phyloP scores from a whole-genome alignment of 192 early-diverging fungal species.

The Podila clonocystis region DNA sequence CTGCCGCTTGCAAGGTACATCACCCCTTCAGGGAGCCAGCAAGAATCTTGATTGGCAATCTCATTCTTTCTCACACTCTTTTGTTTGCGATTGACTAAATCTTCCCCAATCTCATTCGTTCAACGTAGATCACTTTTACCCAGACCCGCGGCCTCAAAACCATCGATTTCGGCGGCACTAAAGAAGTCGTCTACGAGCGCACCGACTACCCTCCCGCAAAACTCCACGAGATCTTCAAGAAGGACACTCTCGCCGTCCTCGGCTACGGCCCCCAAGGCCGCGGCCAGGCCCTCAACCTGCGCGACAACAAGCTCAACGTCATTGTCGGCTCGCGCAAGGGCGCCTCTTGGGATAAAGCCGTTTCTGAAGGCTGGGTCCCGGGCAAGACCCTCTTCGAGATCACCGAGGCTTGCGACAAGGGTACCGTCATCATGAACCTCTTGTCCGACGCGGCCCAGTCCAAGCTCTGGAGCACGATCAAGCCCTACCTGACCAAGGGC shows the following conservation, averaged over 20 bases:
- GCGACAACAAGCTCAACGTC: constrained; percentile 97
- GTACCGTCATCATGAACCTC: constrained; percentile 93
- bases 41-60: no score
- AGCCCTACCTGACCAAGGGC: constrained; percentile 90
- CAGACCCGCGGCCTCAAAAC: constrained; percentile 89
- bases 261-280: constrained; percentile 97
- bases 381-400: constrained; percentile 96
- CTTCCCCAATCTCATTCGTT: neutral
- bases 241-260: constrained; percentile 92
- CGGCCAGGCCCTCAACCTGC: constrained; percentile 93
- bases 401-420: constrained; percentile 90
- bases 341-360: constrained; percentile 90
- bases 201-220: constrained; percentile 94
- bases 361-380: constrained; percentile 95
- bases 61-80: neutral
- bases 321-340: constrained; percentile 93
- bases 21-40: no score
- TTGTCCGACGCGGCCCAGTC: constrained; percentile 97
- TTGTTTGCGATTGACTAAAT: neutral
- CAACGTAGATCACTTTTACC: constrained; percentile 15
- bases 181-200: constrained; percentile 95
- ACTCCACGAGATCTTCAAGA: constrained; percentile 88
- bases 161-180: constrained; percentile 92
- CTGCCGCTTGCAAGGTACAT: constrained; percentile 33
- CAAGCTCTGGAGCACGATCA: constrained; percentile 88